These are phyloP conservation scores for Pseudocercospora fuligena DNA, from an alignment of 2,329 filamentous ascomycete species.

Conservation along the genomic window DNA sequence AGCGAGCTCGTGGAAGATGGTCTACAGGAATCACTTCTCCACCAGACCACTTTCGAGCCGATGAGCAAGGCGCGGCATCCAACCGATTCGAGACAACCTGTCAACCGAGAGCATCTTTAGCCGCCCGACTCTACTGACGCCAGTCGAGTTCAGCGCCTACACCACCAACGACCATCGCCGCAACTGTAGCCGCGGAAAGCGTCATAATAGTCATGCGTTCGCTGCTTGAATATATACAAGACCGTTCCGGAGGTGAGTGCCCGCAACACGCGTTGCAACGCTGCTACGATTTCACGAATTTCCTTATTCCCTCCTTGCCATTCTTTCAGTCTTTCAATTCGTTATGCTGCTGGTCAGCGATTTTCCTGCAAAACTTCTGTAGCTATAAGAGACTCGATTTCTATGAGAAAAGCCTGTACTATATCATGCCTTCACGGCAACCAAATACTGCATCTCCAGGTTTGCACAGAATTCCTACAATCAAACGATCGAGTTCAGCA, in stretches of 20 bases:
- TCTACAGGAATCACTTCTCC: neutral
- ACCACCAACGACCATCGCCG: conserved; percentile 2
- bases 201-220: neutral
- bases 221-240: neutral
- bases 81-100: neutral
- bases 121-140: neutral
- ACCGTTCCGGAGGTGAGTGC: neutral
- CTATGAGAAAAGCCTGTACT: conserved; percentile 14
- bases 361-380: conserved; percentile 14
- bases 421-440: conserved; percentile 24
- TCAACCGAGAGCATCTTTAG: neutral
- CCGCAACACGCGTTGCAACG: neutral
- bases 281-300: conserved; percentile 29
- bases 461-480: conserved; percentile 5
- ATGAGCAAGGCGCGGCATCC: neutral
- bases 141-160: conserved; percentile 4
- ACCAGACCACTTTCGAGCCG: neutral
- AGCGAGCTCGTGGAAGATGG: too few relatives aligned
- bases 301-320: conserved; percentile 28
- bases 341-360: conserved; percentile 36
- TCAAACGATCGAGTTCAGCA: conserved; percentile 13
- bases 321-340: conserved; percentile 21
- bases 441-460: conserved; percentile 2
- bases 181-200: conserved; percentile 5
- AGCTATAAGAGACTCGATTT: conserved; percentile 11